Conservation (phyloP, 345 rosid species). For the Arabidopsis thaliana region DNA sequence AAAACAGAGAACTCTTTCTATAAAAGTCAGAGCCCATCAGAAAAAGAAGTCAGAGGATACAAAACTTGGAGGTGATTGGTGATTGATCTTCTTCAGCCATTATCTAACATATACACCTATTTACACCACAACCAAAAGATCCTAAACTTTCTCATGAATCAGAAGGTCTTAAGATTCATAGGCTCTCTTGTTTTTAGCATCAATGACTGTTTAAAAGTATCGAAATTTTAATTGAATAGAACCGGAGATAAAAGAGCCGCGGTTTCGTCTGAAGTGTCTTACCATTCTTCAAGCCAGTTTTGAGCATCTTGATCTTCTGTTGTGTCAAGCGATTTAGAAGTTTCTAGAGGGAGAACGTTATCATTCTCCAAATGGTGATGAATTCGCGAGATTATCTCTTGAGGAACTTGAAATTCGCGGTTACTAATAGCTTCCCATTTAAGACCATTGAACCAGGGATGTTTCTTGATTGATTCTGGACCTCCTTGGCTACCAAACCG, state of each 20-base stretch:
- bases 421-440: slow-evolving; percentile 67
- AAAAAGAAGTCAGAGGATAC: background rate
- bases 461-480: slow-evolving; percentile 60
- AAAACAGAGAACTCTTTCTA: background rate
- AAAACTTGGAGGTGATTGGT: slow-evolving; percentile 36
- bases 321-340: slow-evolving; percentile 49
- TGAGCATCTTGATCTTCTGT: slow-evolving; percentile 60
- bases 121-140: slow-evolving; percentile 32
- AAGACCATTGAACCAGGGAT: slow-evolving; percentile 74
- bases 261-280: slow-evolving; percentile 31
- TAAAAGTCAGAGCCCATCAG: background rate
- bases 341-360: slow-evolving; percentile 40
- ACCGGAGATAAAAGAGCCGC: background rate
- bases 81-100: slow-evolving; percentile 34
- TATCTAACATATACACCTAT: slow-evolving; percentile 40
- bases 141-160: slow-evolving; percentile 34
- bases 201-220: slow-evolving; percentile 37
- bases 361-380: slow-evolving; percentile 55
- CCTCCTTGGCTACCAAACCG: slow-evolving; percentile 82
- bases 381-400: slow-evolving; percentile 60
- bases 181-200: slow-evolving; percentile 32
- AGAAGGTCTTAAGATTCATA: slow-evolving; percentile 23
- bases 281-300: slow-evolving; percentile 91
- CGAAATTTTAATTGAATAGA: slow-evolving; percentile 4
- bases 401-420: slow-evolving; percentile 60